These are phyloP conservation scores for Diphasiastrum complanatum DNA, from an alignment of 83 land plant genomes.

Conservation along the genomic window DNA sequence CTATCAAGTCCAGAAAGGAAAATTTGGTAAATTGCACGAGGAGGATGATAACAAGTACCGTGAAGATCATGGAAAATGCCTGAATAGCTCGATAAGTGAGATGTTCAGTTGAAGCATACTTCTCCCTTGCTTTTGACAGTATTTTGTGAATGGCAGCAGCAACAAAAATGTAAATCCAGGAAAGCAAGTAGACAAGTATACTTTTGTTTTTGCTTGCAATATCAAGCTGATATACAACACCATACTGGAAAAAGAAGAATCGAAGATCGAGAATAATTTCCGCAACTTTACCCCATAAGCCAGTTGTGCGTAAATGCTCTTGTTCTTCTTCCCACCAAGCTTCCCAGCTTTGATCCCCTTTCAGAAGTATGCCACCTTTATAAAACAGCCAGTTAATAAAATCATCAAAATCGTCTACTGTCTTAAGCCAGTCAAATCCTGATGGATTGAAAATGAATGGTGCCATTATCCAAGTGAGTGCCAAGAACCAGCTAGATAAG, in stretches of 20 bases:
- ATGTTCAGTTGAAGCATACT: conserved; percentile 56
- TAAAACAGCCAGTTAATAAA: conserved; percentile 85
- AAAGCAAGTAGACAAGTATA: conserved; percentile 60
- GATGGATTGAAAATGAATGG: conserved; percentile 91
- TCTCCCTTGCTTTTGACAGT: conserved; percentile 43
- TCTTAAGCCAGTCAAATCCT: conserved; percentile 90
- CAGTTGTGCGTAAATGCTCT: conserved; percentile 68
- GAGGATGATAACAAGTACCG: conserved; percentile 35
- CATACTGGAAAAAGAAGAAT: conserved; percentile 91
- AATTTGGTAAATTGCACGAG: conserved; percentile 46
- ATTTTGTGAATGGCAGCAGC: conserved; percentile 41
- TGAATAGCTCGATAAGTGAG: conserved; percentile 64
- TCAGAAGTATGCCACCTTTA: conserved; percentile 47
- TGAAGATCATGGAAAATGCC: conserved; percentile 38
- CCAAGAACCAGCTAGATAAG: conserved; percentile 87
- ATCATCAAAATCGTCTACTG: conserved; percentile 80
- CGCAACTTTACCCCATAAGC: conserved; percentile 74
- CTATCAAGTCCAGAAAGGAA: conserved; percentile 46
- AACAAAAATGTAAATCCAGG: conserved; percentile 61
- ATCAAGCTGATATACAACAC: conserved; percentile 64
- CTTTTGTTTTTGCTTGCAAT: conserved; percentile 46
- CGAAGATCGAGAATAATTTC: conserved; percentile 74
- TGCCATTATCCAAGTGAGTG: conserved; percentile 80
- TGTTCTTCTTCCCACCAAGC: conserved; percentile 91
- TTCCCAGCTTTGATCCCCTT: conserved; percentile 79